A percentile compares a stretch with the other conserved stretches of the same genome.
Conservation (phyloP, 208 protist genomes). For the Leishmania tarentolae region DNA sequence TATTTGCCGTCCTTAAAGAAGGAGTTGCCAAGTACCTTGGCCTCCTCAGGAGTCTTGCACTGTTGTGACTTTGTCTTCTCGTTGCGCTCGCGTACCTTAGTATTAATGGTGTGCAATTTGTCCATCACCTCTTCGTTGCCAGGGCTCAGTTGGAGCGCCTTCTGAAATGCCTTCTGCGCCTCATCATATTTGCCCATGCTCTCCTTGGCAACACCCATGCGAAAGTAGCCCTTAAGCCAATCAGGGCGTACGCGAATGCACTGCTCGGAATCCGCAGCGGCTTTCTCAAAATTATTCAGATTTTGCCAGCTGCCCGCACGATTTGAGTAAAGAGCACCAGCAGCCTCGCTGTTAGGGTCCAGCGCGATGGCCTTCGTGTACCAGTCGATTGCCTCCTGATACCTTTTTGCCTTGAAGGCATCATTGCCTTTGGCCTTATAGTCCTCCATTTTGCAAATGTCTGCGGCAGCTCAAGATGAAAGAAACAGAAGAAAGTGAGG, state of each 20-base stretch:
- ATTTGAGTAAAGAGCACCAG: slow-evolving; percentile 90
- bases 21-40: slow-evolving; percentile 89
- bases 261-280: slow-evolving; percentile 73
- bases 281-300: slow-evolving; percentile 75
- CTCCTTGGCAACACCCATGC: slow-evolving; percentile 84
- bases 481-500: not conserved
- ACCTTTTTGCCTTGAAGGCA: slow-evolving; percentile 89
- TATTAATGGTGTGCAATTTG: slow-evolving; percentile 72
- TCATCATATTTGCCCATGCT: slow-evolving; percentile 75
- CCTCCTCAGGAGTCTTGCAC: slow-evolving; percentile 87
- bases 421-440: slow-evolving; percentile 92
- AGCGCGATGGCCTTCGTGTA: slow-evolving; percentile 91
- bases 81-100: slow-evolving; percentile 73
- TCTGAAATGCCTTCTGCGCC: slow-evolving; percentile 78
- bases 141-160: slow-evolving; percentile 76
- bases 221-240: slow-evolving; percentile 93
- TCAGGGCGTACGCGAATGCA: slow-evolving; percentile 86
- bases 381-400: slow-evolving; percentile 87
- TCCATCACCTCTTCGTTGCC: slow-evolving; percentile 82
- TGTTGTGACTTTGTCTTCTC: slow-evolving; percentile 71
- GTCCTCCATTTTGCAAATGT: slow-evolving; percentile 54
- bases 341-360: slow-evolving; percentile 74
- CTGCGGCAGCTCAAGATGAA: not conserved
- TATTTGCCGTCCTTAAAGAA: slow-evolving; percentile 90
- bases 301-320: slow-evolving; percentile 84